Conservation (phyloP, 2,329 filamentous ascomycete genomes). For the Torrubiellomyces zombiae region DNA sequence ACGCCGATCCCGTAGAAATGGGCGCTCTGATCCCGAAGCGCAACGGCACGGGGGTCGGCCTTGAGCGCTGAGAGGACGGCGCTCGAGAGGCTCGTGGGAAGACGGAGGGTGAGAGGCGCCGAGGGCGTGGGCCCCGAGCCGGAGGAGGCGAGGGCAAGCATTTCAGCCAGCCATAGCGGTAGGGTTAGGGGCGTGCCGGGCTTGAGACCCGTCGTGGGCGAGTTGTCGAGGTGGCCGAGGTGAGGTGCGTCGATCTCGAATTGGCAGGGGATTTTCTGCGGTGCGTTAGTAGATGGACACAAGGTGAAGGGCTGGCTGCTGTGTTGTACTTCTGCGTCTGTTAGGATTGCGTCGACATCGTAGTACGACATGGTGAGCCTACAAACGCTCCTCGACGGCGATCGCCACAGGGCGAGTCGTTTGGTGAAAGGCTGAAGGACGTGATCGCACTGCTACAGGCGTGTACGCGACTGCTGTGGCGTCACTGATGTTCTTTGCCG, state of each 20-base stretch:
- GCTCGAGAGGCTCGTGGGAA: constrained; percentile 59
- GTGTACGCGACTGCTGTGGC: too few species aligned
- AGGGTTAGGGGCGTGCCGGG: constrained; percentile 64
- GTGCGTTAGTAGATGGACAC: neutral
- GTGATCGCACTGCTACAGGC: too few species aligned
- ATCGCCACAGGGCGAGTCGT: too few species aligned
- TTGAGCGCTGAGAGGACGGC: constrained; percentile 80
- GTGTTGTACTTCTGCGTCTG: constrained; percentile 66
- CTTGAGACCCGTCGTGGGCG: constrained; percentile 54
- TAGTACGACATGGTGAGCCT: constrained; percentile 60
- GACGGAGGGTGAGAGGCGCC: constrained; percentile 62
- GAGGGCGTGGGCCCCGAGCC: constrained; percentile 25
- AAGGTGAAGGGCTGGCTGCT: too few species aligned
- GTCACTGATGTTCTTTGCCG: too few species aligned
- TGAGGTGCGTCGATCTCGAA: constrained; percentile 82
- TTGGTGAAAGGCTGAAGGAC: too few species aligned
- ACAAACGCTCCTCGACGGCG: too few species aligned
- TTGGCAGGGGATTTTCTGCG: constrained; percentile 82
- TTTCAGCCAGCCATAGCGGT: constrained; percentile 87
- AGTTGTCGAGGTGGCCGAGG: constrained; percentile 80
- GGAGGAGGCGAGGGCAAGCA: constrained; percentile 58
- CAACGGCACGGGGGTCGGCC: constrained; percentile 73
- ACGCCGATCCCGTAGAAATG: constrained; percentile 81
- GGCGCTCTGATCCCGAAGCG: constrained; percentile 64
- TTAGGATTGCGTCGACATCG: constrained; percentile 69